Percentiles rank a stretch among this genome's conserved stretches.
Conservation (phyloP, 805 yeast species). For the Barnettozyma sucrosica region DNA sequence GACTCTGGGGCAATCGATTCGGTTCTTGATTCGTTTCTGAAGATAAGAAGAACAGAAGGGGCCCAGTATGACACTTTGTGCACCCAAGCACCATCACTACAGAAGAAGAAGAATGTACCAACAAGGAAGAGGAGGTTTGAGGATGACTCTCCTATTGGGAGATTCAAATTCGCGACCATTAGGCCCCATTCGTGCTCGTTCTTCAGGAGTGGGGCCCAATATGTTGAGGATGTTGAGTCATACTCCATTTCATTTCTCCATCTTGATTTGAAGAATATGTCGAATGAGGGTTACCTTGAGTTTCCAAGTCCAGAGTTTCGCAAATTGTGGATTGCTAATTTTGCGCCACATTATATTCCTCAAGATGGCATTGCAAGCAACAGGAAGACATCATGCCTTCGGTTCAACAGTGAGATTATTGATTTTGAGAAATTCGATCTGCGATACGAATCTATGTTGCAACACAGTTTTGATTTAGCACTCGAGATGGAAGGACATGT, state of each 20-base stretch:
- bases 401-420: conserved; percentile 14
- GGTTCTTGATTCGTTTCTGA: not conserved
- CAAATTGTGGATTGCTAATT: not conserved
- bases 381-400: not conserved
- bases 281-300: conserved; percentile 2
- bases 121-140: conserved; percentile 4
- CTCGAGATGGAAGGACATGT: not conserved
- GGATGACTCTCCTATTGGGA: not conserved
- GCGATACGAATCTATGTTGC: conserved; percentile 9
- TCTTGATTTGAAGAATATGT: conserved; percentile 5
- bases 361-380: not conserved
- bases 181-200: conserved; percentile 14
- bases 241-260: conserved; percentile 8
- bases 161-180: conserved; percentile 9
- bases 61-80: not conserved
- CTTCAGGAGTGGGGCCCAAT: conserved; percentile 15
- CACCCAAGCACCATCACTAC: not conserved
- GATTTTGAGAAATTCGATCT: conserved; percentile 20
- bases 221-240: conserved; percentile 4
- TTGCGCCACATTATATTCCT: not conserved
- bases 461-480: conserved; percentile 1
- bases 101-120: conserved; percentile 2
- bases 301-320: not conserved
- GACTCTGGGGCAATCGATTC: not conserved
- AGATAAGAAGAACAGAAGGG: not conserved